These are phyloP conservation scores for Triangularia verruculosa DNA, from an alignment of 2,329 filamentous ascomycete genomes.

Conservation along the genomic window DNA sequence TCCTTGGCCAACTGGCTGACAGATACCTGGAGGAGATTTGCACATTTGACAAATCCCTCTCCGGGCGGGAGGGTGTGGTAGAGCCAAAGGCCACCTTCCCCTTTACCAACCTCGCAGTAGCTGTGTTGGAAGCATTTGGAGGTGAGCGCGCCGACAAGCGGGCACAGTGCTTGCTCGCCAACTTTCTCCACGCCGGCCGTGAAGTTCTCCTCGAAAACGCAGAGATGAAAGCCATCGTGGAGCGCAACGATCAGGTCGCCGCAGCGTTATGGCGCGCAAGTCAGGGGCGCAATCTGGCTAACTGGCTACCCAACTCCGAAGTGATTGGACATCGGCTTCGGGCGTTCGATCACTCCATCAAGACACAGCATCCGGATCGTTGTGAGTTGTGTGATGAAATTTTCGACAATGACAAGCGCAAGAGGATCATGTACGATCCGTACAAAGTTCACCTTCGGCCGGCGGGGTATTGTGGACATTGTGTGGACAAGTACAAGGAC, in stretches of 20 bases:
- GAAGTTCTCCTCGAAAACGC: background rate
- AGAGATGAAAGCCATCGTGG: background rate
- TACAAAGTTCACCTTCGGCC: slow-evolving; percentile 12
- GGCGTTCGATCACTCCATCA: slow-evolving; percentile 10
- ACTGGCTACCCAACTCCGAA: slow-evolving; percentile 3
- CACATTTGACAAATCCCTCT: slow-evolving; percentile 3
- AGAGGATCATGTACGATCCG: slow-evolving; percentile 18
- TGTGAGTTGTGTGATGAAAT: slow-evolving; percentile 15
- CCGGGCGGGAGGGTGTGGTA: slow-evolving; percentile 8
- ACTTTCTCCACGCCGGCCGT: slow-evolving; percentile 21
- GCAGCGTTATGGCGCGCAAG: background rate
- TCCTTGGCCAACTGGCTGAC: slow-evolving; percentile 17
- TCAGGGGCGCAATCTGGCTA: background rate
- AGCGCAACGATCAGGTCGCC: background rate
- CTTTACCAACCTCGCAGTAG: background rate
- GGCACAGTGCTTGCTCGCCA: slow-evolving; percentile 10
- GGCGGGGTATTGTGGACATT: slow-evolving; percentile 11
- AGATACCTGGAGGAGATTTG: slow-evolving; percentile 14
- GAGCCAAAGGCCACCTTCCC: background rate
- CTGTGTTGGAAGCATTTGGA: background rate
- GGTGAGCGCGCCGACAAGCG: background rate
- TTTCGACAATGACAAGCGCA: slow-evolving; percentile 8
- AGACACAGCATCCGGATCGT: slow-evolving; percentile 21
- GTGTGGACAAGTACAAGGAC: slow-evolving; percentile 8
- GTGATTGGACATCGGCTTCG: background rate